Conservation (phyloP, 176 grass and related monocot species). For the Canna indica region DNA sequence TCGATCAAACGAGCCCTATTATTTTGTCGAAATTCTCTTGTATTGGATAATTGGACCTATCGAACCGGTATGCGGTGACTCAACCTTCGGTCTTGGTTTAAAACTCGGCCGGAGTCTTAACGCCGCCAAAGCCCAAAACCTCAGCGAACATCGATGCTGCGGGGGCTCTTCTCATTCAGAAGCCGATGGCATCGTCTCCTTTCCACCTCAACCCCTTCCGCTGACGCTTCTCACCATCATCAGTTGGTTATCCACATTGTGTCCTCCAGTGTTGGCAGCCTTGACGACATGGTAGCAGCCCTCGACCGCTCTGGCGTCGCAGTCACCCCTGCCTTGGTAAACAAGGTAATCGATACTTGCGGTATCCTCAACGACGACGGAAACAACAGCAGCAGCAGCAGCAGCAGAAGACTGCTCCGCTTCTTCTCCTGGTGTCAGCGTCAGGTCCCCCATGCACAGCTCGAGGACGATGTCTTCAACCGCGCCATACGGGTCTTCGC, state of each 20-base stretch:
- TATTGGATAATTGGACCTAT: too few relatives aligned
- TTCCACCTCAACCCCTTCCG: not conserved
- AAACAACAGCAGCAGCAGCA: not conserved
- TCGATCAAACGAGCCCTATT: too few relatives aligned
- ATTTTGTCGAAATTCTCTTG: too few relatives aligned
- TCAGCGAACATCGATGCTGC: too few relatives aligned
- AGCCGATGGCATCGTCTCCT: not conserved
- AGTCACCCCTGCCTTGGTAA: constrained; percentile 26
- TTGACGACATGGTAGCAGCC: constrained; percentile 34
- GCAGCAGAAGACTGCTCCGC: constrained; percentile 35
- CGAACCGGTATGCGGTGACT: too few relatives aligned
- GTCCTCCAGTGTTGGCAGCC: constrained; percentile 36
- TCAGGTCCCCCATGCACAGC: not conserved
- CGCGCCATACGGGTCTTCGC: constrained; percentile 33
- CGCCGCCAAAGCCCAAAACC: too few relatives aligned
- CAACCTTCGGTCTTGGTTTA: too few relatives aligned
- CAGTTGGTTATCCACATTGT: constrained; percentile 12
- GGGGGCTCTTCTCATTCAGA: not conserved
- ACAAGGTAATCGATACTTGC: constrained; percentile 35
- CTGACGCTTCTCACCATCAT: not conserved
- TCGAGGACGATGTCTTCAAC: constrained; percentile 26
- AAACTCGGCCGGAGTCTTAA: too few relatives aligned
- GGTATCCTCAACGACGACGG: not conserved
- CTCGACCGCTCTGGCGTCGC: constrained; percentile 32
- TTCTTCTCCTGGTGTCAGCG: constrained; percentile 52